Evolutionary conservation across 352 stramenopile genomes (phyloP), one percentile per base, ranked within the genome.

Genomic region (Globisporangium irregulare): DNA sequence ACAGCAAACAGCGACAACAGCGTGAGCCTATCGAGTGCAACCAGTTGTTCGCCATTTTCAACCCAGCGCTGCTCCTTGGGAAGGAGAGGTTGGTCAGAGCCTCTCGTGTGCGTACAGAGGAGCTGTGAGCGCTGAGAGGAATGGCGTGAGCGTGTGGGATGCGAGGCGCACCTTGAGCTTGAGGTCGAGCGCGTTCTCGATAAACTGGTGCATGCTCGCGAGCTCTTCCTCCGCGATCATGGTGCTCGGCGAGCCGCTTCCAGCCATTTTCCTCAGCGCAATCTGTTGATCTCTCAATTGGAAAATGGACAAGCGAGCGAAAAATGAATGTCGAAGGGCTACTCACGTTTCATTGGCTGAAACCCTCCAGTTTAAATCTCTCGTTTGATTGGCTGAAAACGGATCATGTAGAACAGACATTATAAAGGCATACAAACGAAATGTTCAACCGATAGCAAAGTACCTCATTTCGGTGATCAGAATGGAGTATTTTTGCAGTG

Each of bases 111-210:
- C 58, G 36, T 24, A 15, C 22, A 63, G n/a, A 22, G 4, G 34
- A 18, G 25, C 14, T 32, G 7, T 5, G 8, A 20, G 18, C 57
- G 32, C n/a, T 9, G n/a, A 32, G 51, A 58, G 22, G 6, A 24
- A 18, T 34, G 27, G 7, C 3, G 32, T 2, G 10, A 27, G 20
- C n/a, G 34, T 32, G 24, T 48, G 9, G 9, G 18, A 10, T n/a
- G 43, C 38, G 25, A 29, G 1, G 10, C 61, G 51, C 62, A 83
- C 84, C 79, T 95, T 93, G 71, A 94, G 72, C 59, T 89, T 81
- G 62, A 92, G 71, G 48, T 92, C 82, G 71, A 94, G 74, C 50
- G 87, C 87, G 66, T 92, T 93, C 75, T 95, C 84, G 64, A 95
- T 91, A 68, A 95, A 93, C 69, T 85, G 75, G 63, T 91, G 81